Conservation (phyloP, 2,329 filamentous ascomycete genomes). For the Botryotinia convoluta region DNA sequence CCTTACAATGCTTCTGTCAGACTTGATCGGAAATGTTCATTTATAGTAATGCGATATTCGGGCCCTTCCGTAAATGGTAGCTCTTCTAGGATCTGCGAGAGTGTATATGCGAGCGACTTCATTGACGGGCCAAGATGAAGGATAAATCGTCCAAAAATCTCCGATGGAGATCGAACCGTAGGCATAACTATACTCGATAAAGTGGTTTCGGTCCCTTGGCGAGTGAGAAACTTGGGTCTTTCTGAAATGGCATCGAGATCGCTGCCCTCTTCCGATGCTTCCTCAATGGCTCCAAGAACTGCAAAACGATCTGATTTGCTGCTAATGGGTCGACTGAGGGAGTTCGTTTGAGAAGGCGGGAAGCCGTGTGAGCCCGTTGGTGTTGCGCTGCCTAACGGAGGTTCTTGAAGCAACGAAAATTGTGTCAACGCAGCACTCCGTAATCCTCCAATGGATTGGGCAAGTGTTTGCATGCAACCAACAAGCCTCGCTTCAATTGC, state of each 20-base stretch:
- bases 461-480: slow-evolving; percentile 78
- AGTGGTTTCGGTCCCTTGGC: slow-evolving; percentile 29
- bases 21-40: slow-evolving; percentile 77
- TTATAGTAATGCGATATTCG: slow-evolving; percentile 67
- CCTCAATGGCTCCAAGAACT: slow-evolving; percentile 60
- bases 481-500: slow-evolving; percentile 75
- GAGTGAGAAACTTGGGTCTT: slow-evolving; percentile 16
- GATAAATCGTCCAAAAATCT: slow-evolving; percentile 93
- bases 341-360: background rate
- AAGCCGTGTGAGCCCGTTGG: slow-evolving; percentile 19
- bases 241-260: slow-evolving; percentile 44
- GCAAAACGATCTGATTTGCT: slow-evolving; percentile 46
- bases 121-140: slow-evolving; percentile 85
- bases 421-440: slow-evolving; percentile 87
- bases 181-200: slow-evolving; percentile 35
- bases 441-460: slow-evolving; percentile 86
- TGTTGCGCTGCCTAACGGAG: slow-evolving; percentile 24
- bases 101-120: slow-evolving; percentile 89
- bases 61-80: slow-evolving; percentile 73
- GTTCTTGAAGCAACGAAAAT: slow-evolving; percentile 75
- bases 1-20: slow-evolving; percentile 69
- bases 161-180: slow-evolving; percentile 61
- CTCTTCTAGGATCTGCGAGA: slow-evolving; percentile 85
- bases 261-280: slow-evolving; percentile 56
- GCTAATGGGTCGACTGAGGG: slow-evolving; percentile 37